Base-by-base conservation (phyloP, 768 basidiomycete genomes). In the Gloeopeniophorella convolvens region DNA sequence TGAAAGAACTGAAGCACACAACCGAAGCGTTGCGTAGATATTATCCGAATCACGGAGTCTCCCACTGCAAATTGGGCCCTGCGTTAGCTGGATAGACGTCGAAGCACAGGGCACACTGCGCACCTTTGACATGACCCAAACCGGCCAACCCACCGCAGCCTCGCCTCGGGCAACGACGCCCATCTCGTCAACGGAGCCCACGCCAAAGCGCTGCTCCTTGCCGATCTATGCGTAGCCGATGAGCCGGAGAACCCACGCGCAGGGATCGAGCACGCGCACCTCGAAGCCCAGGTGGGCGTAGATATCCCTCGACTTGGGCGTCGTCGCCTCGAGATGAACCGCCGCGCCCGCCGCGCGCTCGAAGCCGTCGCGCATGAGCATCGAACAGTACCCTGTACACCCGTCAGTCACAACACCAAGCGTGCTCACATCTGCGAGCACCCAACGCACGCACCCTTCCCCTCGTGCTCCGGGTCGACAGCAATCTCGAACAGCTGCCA, bases 241-340 rank as follows among this genome's bases (percentile, higher is more conserved):
- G 28, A 35, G 39, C 24, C 16, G 8, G 18, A 10, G 45, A 15
- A 32, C 23, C 24, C 16, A 16, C 13, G 16, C 5, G 10, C 20
- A 5, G 1, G 6, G 20, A 28, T 7, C 7, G 40, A 28, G 36
- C 20, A 18, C 8, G 33, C 52, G 8, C 24, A 59, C 56, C 53
- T 60, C 53, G 40, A 63, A 63, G 3, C 60, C 62, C 20, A 47
- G 45, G 26, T 55, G 62, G 9, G 39, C 27, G 43, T 60, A 60
- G 11, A 60, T 55, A 20, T 59, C 57, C n/a, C 57, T 47, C 12
- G 54, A 50, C n/a, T 32, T 43, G 2, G 50, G 31, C 21, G 59
- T 56, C 26, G 56, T 52, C 8, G 60, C 52, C 32, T 62, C 57
- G 21, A 60, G 39, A 16, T 51, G 42, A 9, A 61, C 45, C 1